These are phyloP conservation scores for Annulohypoxylon maeteangense DNA, from an alignment of 495 filamentous ascomycete genomes.

Conservation along the genomic window DNA sequence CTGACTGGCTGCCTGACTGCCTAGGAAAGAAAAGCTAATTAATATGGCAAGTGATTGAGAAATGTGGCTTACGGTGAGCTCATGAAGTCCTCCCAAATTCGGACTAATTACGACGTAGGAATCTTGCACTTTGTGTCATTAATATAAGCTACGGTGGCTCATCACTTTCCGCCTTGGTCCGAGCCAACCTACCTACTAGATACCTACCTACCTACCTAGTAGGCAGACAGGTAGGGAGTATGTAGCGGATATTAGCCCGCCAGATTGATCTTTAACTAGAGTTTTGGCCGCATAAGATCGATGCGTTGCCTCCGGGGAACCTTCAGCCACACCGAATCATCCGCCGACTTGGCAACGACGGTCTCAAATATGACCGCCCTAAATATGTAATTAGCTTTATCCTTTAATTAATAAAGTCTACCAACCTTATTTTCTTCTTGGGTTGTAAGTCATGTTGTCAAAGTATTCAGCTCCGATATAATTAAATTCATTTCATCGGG, in stretches of 20 bases:
- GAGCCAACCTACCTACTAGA: too few relatives aligned
- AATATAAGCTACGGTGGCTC: not conserved
- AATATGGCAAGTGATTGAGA: not conserved
- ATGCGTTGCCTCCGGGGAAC: not conserved
- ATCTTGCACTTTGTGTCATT: not conserved
- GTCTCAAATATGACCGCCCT: not conserved
- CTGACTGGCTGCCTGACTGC: too few relatives aligned
- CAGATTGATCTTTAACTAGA: not conserved
- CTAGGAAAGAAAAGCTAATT: not conserved
- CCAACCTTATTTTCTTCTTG: not conserved
- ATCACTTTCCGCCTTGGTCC: not conserved
- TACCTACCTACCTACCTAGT: too few relatives aligned
- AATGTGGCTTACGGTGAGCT: not conserved
- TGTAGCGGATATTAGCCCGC: not conserved
- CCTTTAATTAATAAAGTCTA: not conserved
- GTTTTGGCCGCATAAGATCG: not conserved
- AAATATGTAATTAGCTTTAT: not conserved
- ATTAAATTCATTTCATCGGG: not conserved
- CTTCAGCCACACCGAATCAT: not conserved
- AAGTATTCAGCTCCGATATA: not conserved
- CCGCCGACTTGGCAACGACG: not conserved
- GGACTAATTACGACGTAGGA: not conserved
- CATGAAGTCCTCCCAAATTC: not conserved
- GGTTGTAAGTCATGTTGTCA: not conserved
- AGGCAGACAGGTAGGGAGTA: too few relatives aligned